These are phyloP conservation scores for Ascochyta lentis DNA, from an alignment of 2,329 filamentous ascomycete genomes.

Conservation along the genomic window DNA sequence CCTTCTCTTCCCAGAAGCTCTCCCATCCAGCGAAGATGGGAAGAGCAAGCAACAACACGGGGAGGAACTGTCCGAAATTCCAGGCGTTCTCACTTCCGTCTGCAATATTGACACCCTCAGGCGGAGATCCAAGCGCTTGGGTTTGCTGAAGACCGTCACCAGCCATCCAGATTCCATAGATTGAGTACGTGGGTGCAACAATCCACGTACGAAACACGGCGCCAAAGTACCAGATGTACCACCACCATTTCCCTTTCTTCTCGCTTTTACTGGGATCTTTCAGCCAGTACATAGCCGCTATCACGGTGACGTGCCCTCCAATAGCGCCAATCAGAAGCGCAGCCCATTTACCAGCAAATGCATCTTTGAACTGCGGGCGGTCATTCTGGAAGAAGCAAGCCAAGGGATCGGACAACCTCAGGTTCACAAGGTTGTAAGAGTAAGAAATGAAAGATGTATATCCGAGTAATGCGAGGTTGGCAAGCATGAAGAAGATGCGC, in stretches of 20 bases:
- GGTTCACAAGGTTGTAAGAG: slow-evolving; percentile 30
- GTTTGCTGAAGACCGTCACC: slow-evolving; percentile 28
- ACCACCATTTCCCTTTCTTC: slow-evolving; percentile 26
- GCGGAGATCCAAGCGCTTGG: slow-evolving; percentile 34
- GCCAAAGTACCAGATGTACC: slow-evolving; percentile 31
- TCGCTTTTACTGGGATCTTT: slow-evolving; percentile 18
- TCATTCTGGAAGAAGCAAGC: slow-evolving; percentile 39
- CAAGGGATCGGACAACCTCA: slow-evolving; percentile 29
- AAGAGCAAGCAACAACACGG: slow-evolving; percentile 37
- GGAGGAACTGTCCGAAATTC: slow-evolving; percentile 43
- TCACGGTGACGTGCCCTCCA: slow-evolving; percentile 38
- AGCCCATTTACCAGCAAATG: slow-evolving; percentile 39
- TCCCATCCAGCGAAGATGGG: slow-evolving; percentile 44
- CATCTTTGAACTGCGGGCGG: slow-evolving; percentile 27
- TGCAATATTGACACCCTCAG: slow-evolving; percentile 21
- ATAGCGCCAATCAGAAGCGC: slow-evolving; percentile 38
- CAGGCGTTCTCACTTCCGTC: slow-evolving; percentile 34
- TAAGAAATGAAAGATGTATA: slow-evolving; percentile 43
- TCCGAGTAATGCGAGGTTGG: slow-evolving; percentile 36
- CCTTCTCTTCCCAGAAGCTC: slow-evolving; percentile 38
- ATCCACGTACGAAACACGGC: slow-evolving; percentile 38
- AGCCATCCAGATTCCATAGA: slow-evolving; percentile 40
- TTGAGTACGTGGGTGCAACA: slow-evolving; percentile 38
- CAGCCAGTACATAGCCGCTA: slow-evolving; percentile 40
- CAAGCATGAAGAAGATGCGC: slow-evolving; percentile 42